Conservation (phyloP, 805 yeast species). For the Zygotorulaspora sp. region DNA sequence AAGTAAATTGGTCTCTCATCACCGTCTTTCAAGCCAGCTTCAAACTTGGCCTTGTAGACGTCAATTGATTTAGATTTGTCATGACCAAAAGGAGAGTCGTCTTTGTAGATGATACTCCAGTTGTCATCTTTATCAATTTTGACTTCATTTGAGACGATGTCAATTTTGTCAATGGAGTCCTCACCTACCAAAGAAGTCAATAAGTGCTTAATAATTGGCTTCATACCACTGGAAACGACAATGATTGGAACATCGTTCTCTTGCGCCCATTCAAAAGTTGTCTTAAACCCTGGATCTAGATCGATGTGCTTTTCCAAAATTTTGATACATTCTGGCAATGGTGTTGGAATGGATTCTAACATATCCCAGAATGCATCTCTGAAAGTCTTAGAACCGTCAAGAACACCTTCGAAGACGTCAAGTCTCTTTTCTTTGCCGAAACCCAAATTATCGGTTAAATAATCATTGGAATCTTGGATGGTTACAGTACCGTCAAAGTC, state of each 20-base stretch:
- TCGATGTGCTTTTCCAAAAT: slow-evolving; percentile 57
- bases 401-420: slow-evolving; percentile 64
- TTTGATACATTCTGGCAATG: slow-evolving; percentile 80
- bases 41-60: slow-evolving; percentile 34
- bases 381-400: slow-evolving; percentile 62
- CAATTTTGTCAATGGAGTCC: slow-evolving; percentile 65
- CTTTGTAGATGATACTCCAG: slow-evolving; percentile 85
- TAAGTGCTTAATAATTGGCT: slow-evolving; percentile 79
- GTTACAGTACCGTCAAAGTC: slow-evolving; percentile 99
- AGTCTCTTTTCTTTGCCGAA: slow-evolving; percentile 69
- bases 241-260: slow-evolving; percentile 72
- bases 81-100: slow-evolving; percentile 88
- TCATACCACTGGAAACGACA: slow-evolving; percentile 91
- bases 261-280: slow-evolving; percentile 74
- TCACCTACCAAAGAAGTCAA: slow-evolving; percentile 70
- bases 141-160: slow-evolving; percentile 79
- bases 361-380: slow-evolving; percentile 80
- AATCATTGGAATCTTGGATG: slow-evolving; percentile 90
- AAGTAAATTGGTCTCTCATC: slow-evolving; percentile 60
- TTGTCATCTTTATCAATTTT: slow-evolving; percentile 47
- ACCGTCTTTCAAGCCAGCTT: slow-evolving; percentile 28
- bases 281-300: slow-evolving; percentile 87
- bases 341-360: slow-evolving; percentile 72
- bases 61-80: slow-evolving; percentile 84
- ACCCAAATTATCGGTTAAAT: slow-evolving; percentile 82